Conservation (phyloP, 768 basidiomycete species). For the Nidularia pulvinata region DNA sequence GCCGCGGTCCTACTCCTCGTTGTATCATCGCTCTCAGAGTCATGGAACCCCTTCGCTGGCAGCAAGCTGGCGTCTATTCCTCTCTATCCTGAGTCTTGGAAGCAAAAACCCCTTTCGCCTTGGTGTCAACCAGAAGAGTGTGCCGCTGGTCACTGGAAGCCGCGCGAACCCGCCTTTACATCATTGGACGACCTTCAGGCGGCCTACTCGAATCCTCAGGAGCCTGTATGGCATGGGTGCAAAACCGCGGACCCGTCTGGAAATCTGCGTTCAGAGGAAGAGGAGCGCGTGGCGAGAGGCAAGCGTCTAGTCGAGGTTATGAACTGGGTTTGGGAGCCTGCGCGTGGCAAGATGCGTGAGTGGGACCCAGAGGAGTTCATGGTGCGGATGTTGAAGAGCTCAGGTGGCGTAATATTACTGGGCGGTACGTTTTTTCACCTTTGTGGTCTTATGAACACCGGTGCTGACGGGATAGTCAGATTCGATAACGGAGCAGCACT, state of each 20-base stretch:
- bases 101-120: too few species aligned
- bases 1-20: too few species aligned
- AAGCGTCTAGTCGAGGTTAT: constrained; percentile 22
- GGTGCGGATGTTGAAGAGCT: constrained; percentile 20
- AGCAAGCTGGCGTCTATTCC: too few species aligned
- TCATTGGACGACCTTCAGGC: constrained; percentile 15
- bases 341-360: constrained; percentile 14
- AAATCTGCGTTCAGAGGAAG: constrained; percentile 4
- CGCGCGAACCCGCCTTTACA: constrained; percentile 16
- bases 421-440: constrained; percentile 23
- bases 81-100: too few species aligned
- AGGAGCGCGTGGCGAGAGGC: constrained; percentile 15
- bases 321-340: constrained; percentile 27
- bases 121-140: too few species aligned
- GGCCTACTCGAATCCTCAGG: background rate
- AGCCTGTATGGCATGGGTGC: constrained; percentile 21
- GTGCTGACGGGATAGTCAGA: too few species aligned
- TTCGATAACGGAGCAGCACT: constrained; percentile 19
- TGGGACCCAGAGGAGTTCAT: constrained; percentile 26
- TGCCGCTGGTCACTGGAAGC: constrained; percentile 23
- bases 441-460: too few species aligned
- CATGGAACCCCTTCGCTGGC: too few species aligned
- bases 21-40: too few species aligned
- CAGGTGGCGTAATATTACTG: constrained; percentile 23
- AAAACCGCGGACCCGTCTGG: constrained; percentile 10